These are phyloP conservation scores for Salix brachista DNA, from an alignment of 345 rosid genomes.

Conservation along the genomic window DNA sequence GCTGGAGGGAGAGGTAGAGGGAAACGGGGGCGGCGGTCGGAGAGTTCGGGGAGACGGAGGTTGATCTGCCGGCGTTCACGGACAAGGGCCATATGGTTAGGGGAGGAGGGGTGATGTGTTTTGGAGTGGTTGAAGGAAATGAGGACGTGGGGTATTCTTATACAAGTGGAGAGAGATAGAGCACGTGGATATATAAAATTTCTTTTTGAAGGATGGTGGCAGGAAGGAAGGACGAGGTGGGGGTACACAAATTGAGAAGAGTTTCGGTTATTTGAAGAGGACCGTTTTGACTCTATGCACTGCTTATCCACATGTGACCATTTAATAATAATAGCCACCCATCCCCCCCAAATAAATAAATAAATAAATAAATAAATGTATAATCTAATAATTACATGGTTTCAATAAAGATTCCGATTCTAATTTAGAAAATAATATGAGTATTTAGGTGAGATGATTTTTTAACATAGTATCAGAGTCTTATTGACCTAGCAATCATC, in stretches of 20 bases:
- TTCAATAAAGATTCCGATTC: too few species aligned
- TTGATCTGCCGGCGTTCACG: slow-evolving; percentile 80
- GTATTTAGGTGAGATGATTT: too few species aligned
- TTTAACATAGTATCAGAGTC: too few species aligned
- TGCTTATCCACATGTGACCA: not conserved
- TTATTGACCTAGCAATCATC: too few species aligned
- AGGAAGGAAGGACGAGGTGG: not conserved
- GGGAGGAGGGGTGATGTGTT: too few species aligned
- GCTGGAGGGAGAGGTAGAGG: slow-evolving; percentile 50
- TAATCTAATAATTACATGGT: too few species aligned
- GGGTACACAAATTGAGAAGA: too few species aligned
- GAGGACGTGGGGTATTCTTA: not conserved
- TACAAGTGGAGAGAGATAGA: slow-evolving; percentile 7
- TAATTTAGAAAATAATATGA: too few species aligned
- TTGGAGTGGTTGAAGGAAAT: not conserved
- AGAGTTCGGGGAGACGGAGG: slow-evolving; percentile 60
- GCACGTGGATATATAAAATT: slow-evolving; percentile 11
- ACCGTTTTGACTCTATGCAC: not conserved
- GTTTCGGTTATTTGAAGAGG: not conserved
- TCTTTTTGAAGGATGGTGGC: not conserved
- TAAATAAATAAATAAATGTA: too few species aligned
- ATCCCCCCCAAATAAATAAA: too few species aligned
- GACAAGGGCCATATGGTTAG: slow-evolving; percentile 51
- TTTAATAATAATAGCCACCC: not conserved
- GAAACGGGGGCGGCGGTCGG: slow-evolving; percentile 51